A percentile compares a stretch with the other conserved stretches of the same genome.
Conservation (phyloP, 2,329 filamentous ascomycete species). For the Myriosclerotinia curreyana region DNA sequence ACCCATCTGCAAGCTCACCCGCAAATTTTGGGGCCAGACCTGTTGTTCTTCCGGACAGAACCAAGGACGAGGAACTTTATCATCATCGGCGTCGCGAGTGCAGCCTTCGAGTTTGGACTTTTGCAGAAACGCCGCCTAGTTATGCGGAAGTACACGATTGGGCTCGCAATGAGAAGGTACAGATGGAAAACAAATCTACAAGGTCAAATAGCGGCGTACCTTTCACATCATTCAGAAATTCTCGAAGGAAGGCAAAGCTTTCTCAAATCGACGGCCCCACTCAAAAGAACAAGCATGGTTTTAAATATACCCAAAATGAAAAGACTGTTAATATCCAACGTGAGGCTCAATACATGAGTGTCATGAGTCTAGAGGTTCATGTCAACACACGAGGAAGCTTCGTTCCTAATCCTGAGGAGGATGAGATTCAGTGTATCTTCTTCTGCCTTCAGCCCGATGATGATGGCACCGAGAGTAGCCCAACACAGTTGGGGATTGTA, state of each 20-base stretch:
- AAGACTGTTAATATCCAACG: slow-evolving; percentile 74
- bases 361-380: slow-evolving; percentile 90
- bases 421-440: slow-evolving; percentile 84
- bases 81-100: slow-evolving; percentile 55
- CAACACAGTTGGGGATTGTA: slow-evolving; percentile 66
- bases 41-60: slow-evolving; percentile 48
- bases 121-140: slow-evolving; percentile 67
- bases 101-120: slow-evolving; percentile 71
- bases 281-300: slow-evolving; percentile 75
- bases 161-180: slow-evolving; percentile 47
- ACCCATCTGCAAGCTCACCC: slow-evolving; percentile 56
- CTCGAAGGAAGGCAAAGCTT: slow-evolving; percentile 43
- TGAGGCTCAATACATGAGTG: slow-evolving; percentile 91
- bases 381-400: slow-evolving; percentile 80
- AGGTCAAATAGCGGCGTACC: slow-evolving; percentile 27
- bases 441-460: slow-evolving; percentile 85
- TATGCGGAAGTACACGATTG: slow-evolving; percentile 67
- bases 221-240: slow-evolving; percentile 22
- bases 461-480: slow-evolving; percentile 50
- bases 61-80: slow-evolving; percentile 50
- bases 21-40: slow-evolving; percentile 55
- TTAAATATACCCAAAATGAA: slow-evolving; percentile 79
- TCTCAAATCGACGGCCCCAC: slow-evolving; percentile 91
- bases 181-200: slow-evolving; percentile 31
- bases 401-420: slow-evolving; percentile 84